Evolutionary conservation across 2,329 filamentous ascomycete genomes (phyloP), one percentile per base, ranked within the genome.

Genomic region (Beauveria scarabaeidicola): DNA sequence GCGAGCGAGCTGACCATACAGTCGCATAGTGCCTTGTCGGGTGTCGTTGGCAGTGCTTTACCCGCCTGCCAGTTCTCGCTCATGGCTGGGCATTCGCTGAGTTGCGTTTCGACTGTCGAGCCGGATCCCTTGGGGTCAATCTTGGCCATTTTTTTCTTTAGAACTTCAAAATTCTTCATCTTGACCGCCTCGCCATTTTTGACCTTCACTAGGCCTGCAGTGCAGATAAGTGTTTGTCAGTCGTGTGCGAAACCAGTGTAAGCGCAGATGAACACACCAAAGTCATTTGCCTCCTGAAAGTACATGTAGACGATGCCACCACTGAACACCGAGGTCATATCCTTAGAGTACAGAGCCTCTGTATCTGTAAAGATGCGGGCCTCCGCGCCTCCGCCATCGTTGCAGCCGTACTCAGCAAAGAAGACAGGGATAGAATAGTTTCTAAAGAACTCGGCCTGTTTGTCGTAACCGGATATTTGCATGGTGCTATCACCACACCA

Each of bases 221-320:
- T 62, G 84, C 81, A 61, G 81, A 81, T 76, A 89, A 97, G 75
- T 96, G 90, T 44, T 83, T 74, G 32, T 38, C 32, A 38, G 32
- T 38, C 32, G 8, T 15, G 13, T 38, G 32, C 32, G 32, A 3
- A 38, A 38, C 32, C 32, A 38, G 32, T 38, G 32, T 38, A 3
- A 15, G 23, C 4, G 23, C 23, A 25, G 23, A 25, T 25, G 23
- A 67, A 68, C 78, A 66, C 75, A 82, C 89, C 94, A 70, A 90
- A 99, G 72, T 97, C 79, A 78, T 97, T 97, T 54, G 69, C 77
- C 74, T 96, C 92, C 78, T 96, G 82, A 78, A 91, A 93, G 80
- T 94, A 99, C 91, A 96, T 96, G 83, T 97, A 99, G 72, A 97
- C 91, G 66, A 99, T 96, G 75, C 93, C 94, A 68, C 94, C 94